phyloP scores from a whole-genome alignment of 1,284 basidiomycete species.

The Malassezia nana region DNA sequence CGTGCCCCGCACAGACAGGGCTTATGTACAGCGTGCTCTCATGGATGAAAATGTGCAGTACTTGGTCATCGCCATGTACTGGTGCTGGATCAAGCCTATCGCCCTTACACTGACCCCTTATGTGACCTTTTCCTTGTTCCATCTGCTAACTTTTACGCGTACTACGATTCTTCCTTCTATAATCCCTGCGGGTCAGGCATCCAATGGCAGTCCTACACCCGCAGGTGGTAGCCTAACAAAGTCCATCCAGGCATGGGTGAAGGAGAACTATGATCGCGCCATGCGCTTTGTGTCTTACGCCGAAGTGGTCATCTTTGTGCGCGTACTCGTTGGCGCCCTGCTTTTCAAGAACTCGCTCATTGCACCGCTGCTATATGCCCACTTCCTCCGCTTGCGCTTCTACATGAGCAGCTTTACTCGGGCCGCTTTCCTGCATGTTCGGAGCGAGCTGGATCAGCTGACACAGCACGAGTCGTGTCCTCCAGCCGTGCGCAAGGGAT shows the following conservation, averaged over 20 bases:
- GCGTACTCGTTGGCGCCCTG: conserved; percentile 44
- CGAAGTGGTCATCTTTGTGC: conserved; percentile 45
- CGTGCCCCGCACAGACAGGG: conserved; percentile 40
- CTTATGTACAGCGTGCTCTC: conserved; percentile 45
- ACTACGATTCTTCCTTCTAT: conserved; percentile 36
- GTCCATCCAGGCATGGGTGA: conserved; percentile 46
- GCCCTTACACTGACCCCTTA: conserved; percentile 46
- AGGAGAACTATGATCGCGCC: conserved; percentile 48
- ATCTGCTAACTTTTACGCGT: conserved; percentile 42
- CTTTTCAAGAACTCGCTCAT: conserved; percentile 42
- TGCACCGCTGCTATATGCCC: conserved; percentile 43
- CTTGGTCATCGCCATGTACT: conserved; percentile 46
- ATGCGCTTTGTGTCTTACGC: conserved; percentile 48
- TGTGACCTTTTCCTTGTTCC: conserved; percentile 48
- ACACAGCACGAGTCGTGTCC: conserved; percentile 40
- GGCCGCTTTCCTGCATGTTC: conserved; percentile 43
- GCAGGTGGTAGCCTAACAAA: conserved; percentile 26
- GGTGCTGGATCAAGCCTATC: conserved; percentile 48
- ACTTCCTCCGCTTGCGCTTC: conserved; percentile 43
- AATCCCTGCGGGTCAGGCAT: conserved; percentile 24
- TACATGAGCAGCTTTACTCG: conserved; percentile 47
- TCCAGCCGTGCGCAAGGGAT: conserved; percentile 37
- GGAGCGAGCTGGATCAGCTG: conserved; percentile 29
- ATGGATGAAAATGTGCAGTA: conserved; percentile 50
- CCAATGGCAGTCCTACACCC: conserved; percentile 18